These are phyloP conservation scores for Phaeosphaeria sp. DNA, from an alignment of 2,329 filamentous ascomycete genomes.

Conservation along the genomic window DNA sequence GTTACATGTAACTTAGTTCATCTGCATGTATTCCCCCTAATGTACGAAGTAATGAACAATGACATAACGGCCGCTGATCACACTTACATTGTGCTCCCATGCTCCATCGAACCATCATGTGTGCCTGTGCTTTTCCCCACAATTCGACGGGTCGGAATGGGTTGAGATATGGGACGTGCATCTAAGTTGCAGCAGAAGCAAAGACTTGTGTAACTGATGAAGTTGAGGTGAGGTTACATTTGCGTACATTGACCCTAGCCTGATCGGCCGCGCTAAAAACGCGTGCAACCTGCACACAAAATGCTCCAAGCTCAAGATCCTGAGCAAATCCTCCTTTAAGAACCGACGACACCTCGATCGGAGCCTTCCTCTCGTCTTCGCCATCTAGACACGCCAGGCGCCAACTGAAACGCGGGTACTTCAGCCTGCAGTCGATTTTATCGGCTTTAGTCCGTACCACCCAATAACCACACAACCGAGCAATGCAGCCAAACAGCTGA, in stretches of 20 bases:
- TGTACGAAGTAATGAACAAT: conserved; percentile 26
- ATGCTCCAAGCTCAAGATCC: too few relatives aligned
- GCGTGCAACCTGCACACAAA: neutral
- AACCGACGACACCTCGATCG: neutral
- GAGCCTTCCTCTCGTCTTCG: neutral
- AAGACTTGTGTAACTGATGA: conserved; percentile 15
- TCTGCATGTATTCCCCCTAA: conserved; percentile 23
- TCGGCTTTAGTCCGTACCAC: conserved; percentile 66
- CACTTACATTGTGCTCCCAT: neutral
- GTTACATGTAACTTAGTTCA: conserved; percentile 33
- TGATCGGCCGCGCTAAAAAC: too few relatives aligned
- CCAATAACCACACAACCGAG: conserved; percentile 71
- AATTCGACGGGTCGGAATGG: conserved; percentile 11
- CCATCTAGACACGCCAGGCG: neutral
- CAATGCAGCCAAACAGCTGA: conserved; percentile 73
- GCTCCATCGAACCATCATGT: conserved; percentile 1
- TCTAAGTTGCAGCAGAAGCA: conserved; percentile 21
- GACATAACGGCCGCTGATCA: conserved; percentile 9
- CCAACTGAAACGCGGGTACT: neutral
- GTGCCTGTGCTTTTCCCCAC: neutral
- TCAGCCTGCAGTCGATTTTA: conserved; percentile 21
- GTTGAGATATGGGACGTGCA: conserved; percentile 17
- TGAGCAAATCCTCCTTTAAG: neutral
- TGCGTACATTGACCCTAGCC: too few relatives aligned
- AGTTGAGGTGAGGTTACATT: conserved; percentile 16